phyloP scores from a whole-genome alignment of 306 rosid genomes.

The Quercus wislizeni region DNA sequence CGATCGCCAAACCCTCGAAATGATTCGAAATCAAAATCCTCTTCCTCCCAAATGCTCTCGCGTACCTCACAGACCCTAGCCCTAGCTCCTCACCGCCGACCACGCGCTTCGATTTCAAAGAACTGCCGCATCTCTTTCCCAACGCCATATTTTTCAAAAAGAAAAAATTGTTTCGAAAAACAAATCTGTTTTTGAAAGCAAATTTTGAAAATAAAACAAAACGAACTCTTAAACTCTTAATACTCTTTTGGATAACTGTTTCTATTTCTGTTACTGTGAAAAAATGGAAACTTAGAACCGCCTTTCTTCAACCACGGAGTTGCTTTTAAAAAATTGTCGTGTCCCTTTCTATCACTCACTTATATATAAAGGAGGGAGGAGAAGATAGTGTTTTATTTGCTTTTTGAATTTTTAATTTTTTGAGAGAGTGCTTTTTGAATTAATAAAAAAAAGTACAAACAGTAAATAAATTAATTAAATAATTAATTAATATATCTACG shows the following conservation, averaged over 20 bases:
- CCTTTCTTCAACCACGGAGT: slow-evolving; percentile 9
- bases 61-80: slow-evolving; percentile 40
- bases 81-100: slow-evolving; percentile 27
- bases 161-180: not conserved
- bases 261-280: not conserved
- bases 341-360: too few relatives aligned
- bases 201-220: not conserved
- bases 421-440: not conserved
- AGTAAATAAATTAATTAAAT: not conserved
- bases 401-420: not conserved
- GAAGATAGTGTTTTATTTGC: not conserved
- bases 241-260: slow-evolving; percentile 3
- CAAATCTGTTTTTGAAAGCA: not conserved
- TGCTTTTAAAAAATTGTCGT: not conserved
- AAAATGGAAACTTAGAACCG: not conserved
- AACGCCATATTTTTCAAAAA: slow-evolving; percentile 34
- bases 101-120: slow-evolving; percentile 23
- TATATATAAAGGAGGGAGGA: slow-evolving; percentile 2
- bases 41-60: slow-evolving; percentile 52
- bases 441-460: not conserved
- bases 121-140: slow-evolving; percentile 35
- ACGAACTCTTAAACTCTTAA: not conserved
- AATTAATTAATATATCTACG: slow-evolving; percentile 14
- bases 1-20: slow-evolving; percentile 13
- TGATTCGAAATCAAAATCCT: slow-evolving; percentile 43